phyloP scores from a whole-genome alignment of 306 rosid genomes.

The Vicia sativa region DNA sequence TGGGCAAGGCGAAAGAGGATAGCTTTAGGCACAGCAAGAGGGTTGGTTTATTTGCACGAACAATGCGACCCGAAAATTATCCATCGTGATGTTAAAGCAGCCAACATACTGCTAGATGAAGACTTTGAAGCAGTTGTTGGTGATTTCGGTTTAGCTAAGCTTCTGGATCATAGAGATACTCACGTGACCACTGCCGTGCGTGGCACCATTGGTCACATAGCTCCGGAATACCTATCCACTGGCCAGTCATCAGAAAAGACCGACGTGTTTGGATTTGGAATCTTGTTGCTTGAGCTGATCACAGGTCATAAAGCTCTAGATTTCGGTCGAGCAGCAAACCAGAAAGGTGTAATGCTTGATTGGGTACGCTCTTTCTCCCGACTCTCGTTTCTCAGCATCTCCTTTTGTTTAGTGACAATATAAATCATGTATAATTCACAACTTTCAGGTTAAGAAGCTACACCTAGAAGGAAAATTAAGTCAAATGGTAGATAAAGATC shows the following conservation, averaged over 20 bases:
- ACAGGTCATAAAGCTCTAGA: conserved; percentile 97
- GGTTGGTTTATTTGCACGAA: conserved; percentile 92
- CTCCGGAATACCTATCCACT: conserved; percentile 92
- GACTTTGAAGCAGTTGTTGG: conserved; percentile 97
- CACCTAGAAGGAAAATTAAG: conserved; percentile 81
- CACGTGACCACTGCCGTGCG: conserved; percentile 99
- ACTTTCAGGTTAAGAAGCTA: conserved; percentile 94
- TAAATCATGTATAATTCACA: no score
- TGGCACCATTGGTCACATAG: conserved; percentile 96
- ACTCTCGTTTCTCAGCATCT: conserved; percentile 8
- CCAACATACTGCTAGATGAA: conserved; percentile 93
- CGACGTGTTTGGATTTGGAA: conserved; percentile 96
- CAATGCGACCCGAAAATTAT: conserved; percentile 97
- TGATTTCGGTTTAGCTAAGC: conserved; percentile 98
- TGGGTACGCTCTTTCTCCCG: conserved; percentile 63
- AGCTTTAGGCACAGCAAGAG: conserved; percentile 98
- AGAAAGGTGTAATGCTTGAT: conserved; percentile 95
- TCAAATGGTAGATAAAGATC: conserved; percentile 88
- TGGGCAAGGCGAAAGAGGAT: conserved; percentile 90
- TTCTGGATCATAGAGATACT: conserved; percentile 93
- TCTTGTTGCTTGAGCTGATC: conserved; percentile 89
- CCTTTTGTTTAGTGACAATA: background rate
- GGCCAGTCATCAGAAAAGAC: conserved; percentile 99
- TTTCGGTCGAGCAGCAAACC: conserved; percentile 92
- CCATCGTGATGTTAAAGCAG: conserved; percentile 98